Evolutionary conservation across 2,329 filamentous ascomycete species (phyloP).

Genomic region (Fusarium secorum): DNA sequence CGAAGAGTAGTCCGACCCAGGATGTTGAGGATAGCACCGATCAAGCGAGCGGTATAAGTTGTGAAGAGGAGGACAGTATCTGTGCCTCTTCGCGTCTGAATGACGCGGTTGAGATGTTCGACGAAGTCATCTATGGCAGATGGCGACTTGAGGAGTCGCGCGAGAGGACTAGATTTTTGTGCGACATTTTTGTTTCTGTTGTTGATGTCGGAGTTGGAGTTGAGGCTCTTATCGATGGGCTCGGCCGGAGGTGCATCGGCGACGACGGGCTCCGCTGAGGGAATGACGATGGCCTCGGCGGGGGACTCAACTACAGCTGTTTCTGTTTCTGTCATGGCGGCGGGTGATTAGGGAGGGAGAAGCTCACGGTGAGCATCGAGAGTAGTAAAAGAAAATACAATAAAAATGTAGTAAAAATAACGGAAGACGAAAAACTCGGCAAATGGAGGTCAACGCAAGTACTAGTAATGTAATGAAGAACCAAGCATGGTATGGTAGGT

Average conservation of each 20-base stretch:
- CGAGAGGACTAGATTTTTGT: constrained; percentile 8
- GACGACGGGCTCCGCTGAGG: constrained; percentile 35
- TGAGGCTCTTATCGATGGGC: constrained; percentile 18
- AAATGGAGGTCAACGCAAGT: neutral
- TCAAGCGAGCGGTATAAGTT: constrained; percentile 70
- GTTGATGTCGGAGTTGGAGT: neutral
- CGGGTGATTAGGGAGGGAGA: constrained; percentile 14
- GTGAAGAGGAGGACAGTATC: constrained; percentile 74
- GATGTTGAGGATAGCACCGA: constrained; percentile 58
- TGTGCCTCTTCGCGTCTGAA: constrained; percentile 73
- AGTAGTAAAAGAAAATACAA: neutral
- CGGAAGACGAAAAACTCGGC: neutral
- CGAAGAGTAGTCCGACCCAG: constrained; percentile 66
- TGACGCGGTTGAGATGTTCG: constrained; percentile 65
- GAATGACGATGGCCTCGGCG: constrained; percentile 39
- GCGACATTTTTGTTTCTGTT: neutral
- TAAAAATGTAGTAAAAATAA: neutral
- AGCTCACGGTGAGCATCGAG: constrained; percentile 33
- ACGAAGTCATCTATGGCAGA: constrained; percentile 60
- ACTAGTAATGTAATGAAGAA: neutral
- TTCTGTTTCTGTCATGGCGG: constrained; percentile 41
- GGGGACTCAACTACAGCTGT: constrained; percentile 33
- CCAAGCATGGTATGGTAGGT: neutral
- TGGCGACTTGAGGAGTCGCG: constrained; percentile 29
- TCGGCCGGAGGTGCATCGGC: constrained; percentile 30